These are phyloP conservation scores for Fonsecaea nubica DNA, from an alignment of 2,329 filamentous ascomycete species.

Conservation along the genomic window DNA sequence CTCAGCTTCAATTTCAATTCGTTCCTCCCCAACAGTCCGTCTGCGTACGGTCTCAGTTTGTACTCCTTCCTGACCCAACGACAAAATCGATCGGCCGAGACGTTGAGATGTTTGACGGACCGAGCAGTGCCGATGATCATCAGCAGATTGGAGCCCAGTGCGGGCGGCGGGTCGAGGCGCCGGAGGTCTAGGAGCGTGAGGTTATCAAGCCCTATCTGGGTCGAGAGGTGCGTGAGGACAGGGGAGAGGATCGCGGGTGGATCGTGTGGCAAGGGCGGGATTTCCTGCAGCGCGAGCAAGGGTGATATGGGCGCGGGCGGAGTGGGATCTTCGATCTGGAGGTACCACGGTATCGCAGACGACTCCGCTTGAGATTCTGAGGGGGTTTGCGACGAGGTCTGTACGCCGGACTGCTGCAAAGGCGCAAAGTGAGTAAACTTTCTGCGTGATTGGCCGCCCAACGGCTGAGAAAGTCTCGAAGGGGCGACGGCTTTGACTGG, in stretches of 20 bases:
- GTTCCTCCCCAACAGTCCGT: constrained; percentile 86
- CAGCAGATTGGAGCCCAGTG: constrained; percentile 83
- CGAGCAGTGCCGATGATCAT: constrained; percentile 93
- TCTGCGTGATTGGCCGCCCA: background rate
- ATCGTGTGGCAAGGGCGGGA: constrained; percentile 70
- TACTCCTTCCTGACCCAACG: constrained; percentile 79
- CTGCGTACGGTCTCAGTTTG: constrained; percentile 76
- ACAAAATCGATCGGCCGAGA: constrained; percentile 86
- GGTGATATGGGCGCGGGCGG: constrained; percentile 47
- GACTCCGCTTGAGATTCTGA: constrained; percentile 9
- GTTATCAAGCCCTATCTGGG: constrained; percentile 85
- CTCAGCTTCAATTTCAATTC: constrained; percentile 87
- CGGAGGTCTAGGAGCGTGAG: constrained; percentile 83
- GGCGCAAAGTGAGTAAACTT: constrained; percentile 7
- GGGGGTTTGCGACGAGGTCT: background rate
- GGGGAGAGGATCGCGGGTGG: constrained; percentile 74
- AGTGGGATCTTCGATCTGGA: constrained; percentile 68
- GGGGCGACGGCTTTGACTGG: background rate
- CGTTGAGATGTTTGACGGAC: constrained; percentile 90
- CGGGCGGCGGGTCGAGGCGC: constrained; percentile 80
- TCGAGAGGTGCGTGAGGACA: constrained; percentile 77
- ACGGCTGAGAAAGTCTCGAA: background rate
- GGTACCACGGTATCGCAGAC: constrained; percentile 75
- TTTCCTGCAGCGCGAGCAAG: constrained; percentile 59
- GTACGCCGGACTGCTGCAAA: constrained; percentile 9